Percentiles rank a stretch among this genome's conserved stretches.
Evolutionary conservation across 306 rosid species (phyloP).

Genomic region (Pyrus bretschneideri): DNA sequence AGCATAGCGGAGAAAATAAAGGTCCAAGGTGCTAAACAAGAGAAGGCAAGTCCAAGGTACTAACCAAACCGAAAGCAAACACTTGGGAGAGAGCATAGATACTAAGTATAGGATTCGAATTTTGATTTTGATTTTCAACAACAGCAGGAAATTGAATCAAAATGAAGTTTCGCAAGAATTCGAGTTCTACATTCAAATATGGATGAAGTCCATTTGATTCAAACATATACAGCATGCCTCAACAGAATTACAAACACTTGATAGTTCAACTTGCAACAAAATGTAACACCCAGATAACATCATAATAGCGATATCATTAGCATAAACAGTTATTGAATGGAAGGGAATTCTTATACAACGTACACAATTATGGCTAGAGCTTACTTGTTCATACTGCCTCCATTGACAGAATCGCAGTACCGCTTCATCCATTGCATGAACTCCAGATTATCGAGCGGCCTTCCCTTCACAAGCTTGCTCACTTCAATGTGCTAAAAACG

Average conservation of each 20-base stretch:
- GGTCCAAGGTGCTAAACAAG: not conserved
- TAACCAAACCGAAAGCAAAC: not conserved
- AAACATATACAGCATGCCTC: not conserved
- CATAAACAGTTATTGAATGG: not conserved
- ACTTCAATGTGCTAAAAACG: slow-evolving; percentile 70
- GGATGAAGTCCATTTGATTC: not conserved
- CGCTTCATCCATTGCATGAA: slow-evolving; percentile 98
- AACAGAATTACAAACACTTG: not conserved
- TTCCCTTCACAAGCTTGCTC: slow-evolving; percentile 84
- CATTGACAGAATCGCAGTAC: slow-evolving; percentile 76
- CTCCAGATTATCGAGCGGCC: slow-evolving; percentile 89
- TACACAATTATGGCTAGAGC: not conserved
- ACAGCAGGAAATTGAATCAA: not conserved
- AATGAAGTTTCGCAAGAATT: not conserved
- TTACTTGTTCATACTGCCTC: slow-evolving; percentile 46
- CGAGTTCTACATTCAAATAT: not conserved
- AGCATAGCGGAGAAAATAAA: not conserved
- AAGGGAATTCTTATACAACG: not conserved
- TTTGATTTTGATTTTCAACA: not conserved
- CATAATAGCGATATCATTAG: not conserved
- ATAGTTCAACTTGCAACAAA: not conserved
- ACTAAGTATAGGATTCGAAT: not conserved
- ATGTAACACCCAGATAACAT: not conserved
- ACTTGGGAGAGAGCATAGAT: not conserved
- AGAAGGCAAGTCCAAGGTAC: not conserved